Evolutionary conservation across 2,329 filamentous ascomycete species (phyloP).

Genomic region (Aspergillus texensis): DNA sequence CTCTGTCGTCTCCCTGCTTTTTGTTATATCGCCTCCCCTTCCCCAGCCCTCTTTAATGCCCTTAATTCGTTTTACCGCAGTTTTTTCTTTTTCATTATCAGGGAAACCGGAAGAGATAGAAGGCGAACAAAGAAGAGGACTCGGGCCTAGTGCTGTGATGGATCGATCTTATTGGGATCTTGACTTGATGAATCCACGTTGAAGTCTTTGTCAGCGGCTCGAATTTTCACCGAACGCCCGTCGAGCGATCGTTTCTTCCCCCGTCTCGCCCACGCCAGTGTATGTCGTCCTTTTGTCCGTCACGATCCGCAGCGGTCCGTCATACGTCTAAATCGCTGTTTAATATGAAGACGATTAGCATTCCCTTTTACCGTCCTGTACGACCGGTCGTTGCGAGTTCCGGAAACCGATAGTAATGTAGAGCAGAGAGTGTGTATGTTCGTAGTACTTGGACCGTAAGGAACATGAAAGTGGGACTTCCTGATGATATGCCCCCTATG

Average conservation of each 20-base stretch:
- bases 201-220: conserved; percentile 32
- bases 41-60: conserved; percentile 8
- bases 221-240: conserved; percentile 29
- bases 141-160: not conserved
- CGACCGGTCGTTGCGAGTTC: conserved; percentile 19
- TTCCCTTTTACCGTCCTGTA: conserved; percentile 19
- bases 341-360: conserved; percentile 27
- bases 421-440: not conserved
- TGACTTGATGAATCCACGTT: conserved; percentile 13
- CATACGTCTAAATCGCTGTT: conserved; percentile 26
- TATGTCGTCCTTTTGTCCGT: conserved; percentile 27
- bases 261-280: conserved; percentile 18
- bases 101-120: conserved; percentile 15
- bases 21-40: not conserved
- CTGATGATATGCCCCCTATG: too few species aligned
- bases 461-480: not conserved
- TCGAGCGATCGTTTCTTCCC: conserved; percentile 27
- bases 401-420: conserved; percentile 10
- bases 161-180: conserved; percentile 9
- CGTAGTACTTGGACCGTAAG: not conserved
- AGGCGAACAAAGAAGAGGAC: conserved; percentile 8
- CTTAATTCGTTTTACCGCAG: conserved; percentile 14
- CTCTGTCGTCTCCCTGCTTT: not conserved
- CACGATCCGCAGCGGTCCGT: conserved; percentile 27
- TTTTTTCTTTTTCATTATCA: conserved; percentile 8